phyloP scores from a whole-genome alignment of 306 rosid species.

The Fragaria iinumae region DNA sequence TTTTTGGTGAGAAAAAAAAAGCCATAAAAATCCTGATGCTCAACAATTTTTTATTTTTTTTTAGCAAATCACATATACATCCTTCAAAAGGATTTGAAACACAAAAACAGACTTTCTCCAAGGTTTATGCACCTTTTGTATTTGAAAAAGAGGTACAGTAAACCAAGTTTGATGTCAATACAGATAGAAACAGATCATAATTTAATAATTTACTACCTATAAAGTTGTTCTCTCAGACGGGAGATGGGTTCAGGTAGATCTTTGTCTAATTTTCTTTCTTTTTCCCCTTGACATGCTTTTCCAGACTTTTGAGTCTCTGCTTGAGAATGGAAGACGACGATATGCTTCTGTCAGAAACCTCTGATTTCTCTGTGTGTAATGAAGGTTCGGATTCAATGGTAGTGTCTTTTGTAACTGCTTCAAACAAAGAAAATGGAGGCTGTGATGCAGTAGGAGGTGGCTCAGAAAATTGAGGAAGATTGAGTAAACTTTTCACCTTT shows the following conservation, averaged over 20 bases:
- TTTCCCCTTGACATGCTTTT: constrained; percentile 69
- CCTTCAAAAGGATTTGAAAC: too few relatives aligned
- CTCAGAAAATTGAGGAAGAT: constrained; percentile 38
- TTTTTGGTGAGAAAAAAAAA: too few relatives aligned
- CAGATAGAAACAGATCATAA: background rate
- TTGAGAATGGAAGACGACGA: constrained; percentile 58
- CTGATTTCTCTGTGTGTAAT: constrained; percentile 32
- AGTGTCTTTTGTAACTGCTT: constrained; percentile 39
- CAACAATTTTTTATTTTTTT: too few relatives aligned
- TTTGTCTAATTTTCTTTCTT: constrained; percentile 57
- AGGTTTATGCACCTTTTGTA: constrained; percentile 1
- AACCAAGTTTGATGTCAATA: background rate
- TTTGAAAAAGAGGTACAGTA: background rate
- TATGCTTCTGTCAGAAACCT: constrained; percentile 40
- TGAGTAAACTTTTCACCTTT: constrained; percentile 61
- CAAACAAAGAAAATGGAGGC: constrained; percentile 45
- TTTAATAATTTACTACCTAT: background rate
- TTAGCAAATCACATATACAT: too few relatives aligned
- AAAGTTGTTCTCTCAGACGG: background rate
- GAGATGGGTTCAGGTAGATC: background rate
- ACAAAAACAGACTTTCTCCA: background rate
- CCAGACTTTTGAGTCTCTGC: constrained; percentile 80
- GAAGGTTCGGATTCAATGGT: constrained; percentile 32
- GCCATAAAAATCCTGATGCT: too few relatives aligned
- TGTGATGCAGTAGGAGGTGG: constrained; percentile 40